A percentile compares a stretch with the other conserved stretches of the same genome.
Conservation (phyloP, 331 rosid genomes). For the Cucumis variabilis region DNA sequence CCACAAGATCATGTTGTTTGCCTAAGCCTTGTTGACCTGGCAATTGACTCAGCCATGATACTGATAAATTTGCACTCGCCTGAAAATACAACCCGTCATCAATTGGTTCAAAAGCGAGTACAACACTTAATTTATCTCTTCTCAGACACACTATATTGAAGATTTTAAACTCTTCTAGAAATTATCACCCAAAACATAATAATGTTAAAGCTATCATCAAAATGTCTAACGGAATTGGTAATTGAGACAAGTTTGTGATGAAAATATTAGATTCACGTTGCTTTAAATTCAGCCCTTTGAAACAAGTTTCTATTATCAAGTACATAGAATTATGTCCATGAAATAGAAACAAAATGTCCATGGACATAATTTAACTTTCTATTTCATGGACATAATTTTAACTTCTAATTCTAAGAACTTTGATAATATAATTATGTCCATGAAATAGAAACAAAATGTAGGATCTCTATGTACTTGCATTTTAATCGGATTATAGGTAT, state of each 20-base stretch:
- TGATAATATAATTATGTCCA: too few species aligned
- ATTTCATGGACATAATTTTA: too few species aligned
- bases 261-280: not conserved
- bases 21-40: conserved; percentile 68
- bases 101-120: not conserved
- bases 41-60: conserved; percentile 59
- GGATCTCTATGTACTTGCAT: too few species aligned
- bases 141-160: not conserved
- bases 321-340: too few species aligned
- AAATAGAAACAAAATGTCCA: too few species aligned
- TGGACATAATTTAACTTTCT: too few species aligned
- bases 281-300: not conserved
- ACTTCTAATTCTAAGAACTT: too few species aligned
- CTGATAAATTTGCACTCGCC: conserved; percentile 43
- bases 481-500: too few species aligned
- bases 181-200: not conserved
- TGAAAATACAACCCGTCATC: conserved; percentile 22
- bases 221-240: not conserved
- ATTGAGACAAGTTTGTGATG: not conserved
- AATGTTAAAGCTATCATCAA: not conserved
- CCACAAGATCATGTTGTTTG: conserved; percentile 84
- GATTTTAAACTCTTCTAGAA: not conserved
- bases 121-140: not conserved
- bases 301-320: too few species aligned
- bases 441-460: too few species aligned